Evolutionary conservation across 371 early-diverging fungal genomes (phyloP).

Genomic region (Rhizopus stolonifer): DNA sequence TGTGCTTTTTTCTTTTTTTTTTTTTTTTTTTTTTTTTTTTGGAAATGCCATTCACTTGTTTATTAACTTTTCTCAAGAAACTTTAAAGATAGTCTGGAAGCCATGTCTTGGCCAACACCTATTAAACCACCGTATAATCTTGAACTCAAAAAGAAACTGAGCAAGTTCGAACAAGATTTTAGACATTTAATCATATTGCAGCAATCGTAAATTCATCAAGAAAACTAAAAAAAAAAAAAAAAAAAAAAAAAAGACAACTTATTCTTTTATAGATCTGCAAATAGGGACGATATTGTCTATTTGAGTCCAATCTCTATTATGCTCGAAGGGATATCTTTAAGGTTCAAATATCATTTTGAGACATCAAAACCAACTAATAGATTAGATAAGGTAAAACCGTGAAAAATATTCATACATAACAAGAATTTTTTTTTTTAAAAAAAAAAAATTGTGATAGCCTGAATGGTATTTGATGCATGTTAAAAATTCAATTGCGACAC

Average conservation of each 20-base stretch:
- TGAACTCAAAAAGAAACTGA: slow-evolving; percentile 31
- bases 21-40: too few species aligned
- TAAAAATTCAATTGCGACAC: slow-evolving; percentile 55
- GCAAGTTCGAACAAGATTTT: slow-evolving; percentile 43
- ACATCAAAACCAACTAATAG: slow-evolving; percentile 76
- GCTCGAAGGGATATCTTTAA: slow-evolving; percentile 61
- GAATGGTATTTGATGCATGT: slow-evolving; percentile 83
- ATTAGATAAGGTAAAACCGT: slow-evolving; percentile 64
- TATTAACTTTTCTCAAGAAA: slow-evolving; percentile 25
- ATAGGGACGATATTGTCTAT: slow-evolving; percentile 1
- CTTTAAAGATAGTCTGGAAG: slow-evolving; percentile 44
- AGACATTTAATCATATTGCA: slow-evolving; percentile 44
- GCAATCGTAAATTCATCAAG: slow-evolving; percentile 48
- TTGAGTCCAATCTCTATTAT: slow-evolving; percentile 57
- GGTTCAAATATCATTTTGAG: slow-evolving; percentile 82
- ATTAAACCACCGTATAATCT: slow-evolving; percentile 44
- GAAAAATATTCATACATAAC: too few species aligned
- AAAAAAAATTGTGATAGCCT: slow-evolving; percentile 44
- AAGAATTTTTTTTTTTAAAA: neutral
- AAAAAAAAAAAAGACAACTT: neutral
- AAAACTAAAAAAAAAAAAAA: neutral
- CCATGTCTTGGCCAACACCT: slow-evolving; percentile 55
- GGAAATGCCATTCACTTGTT: too few species aligned
- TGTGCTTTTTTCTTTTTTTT: too few species aligned
- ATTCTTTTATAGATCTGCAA: neutral